A percentile compares a stretch with the other conserved stretches of the same genome.
Conservation (phyloP, 2,329 filamentous ascomycete genomes). For the Chaetomium globosum region DNA sequence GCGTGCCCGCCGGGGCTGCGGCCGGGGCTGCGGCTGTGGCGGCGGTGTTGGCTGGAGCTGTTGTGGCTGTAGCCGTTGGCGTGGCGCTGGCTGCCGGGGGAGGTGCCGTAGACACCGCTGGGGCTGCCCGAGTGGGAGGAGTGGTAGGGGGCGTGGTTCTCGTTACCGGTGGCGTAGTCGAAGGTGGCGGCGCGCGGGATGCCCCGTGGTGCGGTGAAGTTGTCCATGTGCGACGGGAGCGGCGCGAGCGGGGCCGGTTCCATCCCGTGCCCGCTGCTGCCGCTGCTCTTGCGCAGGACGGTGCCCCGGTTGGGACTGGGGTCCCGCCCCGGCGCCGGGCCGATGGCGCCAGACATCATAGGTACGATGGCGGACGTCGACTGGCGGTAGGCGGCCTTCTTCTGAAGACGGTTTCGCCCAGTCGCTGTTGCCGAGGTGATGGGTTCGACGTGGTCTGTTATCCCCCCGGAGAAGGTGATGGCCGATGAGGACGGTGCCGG, state of each 20-base stretch:
- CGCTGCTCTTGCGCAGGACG: slow-evolving; percentile 16
- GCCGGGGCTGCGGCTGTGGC: slow-evolving; percentile 20
- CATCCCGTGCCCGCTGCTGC: slow-evolving; percentile 14
- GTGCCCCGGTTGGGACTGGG: neutral
- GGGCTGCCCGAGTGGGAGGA: neutral
- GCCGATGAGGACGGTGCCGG: slow-evolving; percentile 36
- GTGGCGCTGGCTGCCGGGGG: slow-evolving; percentile 31
- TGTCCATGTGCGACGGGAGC: slow-evolving; percentile 52
- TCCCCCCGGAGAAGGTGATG: slow-evolving; percentile 39
- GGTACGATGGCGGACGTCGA: slow-evolving; percentile 45
- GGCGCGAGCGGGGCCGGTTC: neutral
- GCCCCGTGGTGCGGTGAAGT: slow-evolving; percentile 50
- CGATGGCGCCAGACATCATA: slow-evolving; percentile 40
- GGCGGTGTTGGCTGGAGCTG: neutral
- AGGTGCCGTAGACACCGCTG: slow-evolving; percentile 36
- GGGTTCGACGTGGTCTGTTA: slow-evolving; percentile 42
- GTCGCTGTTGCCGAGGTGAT: slow-evolving; percentile 38
- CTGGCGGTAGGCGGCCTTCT: slow-evolving; percentile 54
- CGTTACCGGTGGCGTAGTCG: slow-evolving; percentile 49
- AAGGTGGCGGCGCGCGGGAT: slow-evolving; percentile 54
- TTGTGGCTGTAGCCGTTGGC: slow-evolving; percentile 28
- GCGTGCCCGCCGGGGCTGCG: neutral
- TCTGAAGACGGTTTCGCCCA: slow-evolving; percentile 65
- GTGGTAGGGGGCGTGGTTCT: slow-evolving; percentile 47
- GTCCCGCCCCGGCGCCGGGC: slow-evolving; percentile 41